A percentile compares a stretch with the other conserved stretches of the same genome.
Evolutionary conservation across 768 basidiomycete genomes (phyloP).

Genomic region (Pisolithus marmoratus): DNA sequence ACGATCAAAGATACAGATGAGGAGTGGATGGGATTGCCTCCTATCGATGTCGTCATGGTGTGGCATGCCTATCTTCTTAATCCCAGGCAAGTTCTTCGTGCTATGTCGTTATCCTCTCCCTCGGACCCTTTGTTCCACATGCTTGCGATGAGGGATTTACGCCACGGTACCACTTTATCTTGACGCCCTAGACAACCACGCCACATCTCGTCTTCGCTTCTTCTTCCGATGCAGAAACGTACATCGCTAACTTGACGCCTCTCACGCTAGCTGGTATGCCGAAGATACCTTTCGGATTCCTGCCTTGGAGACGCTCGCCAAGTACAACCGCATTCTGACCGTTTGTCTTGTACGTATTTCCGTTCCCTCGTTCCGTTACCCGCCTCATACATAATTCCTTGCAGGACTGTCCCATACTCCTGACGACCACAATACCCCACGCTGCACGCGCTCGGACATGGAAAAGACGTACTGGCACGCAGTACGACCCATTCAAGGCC

Average conservation of each 20-base stretch:
- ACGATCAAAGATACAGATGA: slow-evolving; percentile 1
- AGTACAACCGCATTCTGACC: neutral
- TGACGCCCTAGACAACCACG: neutral
- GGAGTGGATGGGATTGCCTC: slow-evolving; percentile 20
- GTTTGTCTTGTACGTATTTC: neutral
- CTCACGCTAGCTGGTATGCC: neutral
- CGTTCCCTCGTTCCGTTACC: neutral
- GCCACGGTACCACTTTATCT: neutral
- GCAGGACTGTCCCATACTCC: neutral
- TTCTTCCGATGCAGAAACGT: neutral
- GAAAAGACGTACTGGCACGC: slow-evolving; percentile 5
- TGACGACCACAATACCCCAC: neutral
- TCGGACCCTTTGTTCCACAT: too few species aligned
- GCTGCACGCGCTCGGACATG: slow-evolving; percentile 3
- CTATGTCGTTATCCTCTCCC: too few species aligned
- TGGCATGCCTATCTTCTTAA: slow-evolving; percentile 37
- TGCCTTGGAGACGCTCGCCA: neutral
- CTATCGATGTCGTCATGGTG: slow-evolving; percentile 36
- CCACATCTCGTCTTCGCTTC: neutral
- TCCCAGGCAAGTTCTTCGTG: slow-evolving; percentile 21
- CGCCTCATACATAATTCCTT: too few species aligned
- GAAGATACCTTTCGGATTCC: slow-evolving; percentile 1
- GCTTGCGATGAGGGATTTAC: too few species aligned
- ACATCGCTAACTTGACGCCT: neutral
- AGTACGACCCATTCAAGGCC: slow-evolving; percentile 26